Conservation (phyloP, 139 green algal species). For the Picochlorum sp. region DNA sequence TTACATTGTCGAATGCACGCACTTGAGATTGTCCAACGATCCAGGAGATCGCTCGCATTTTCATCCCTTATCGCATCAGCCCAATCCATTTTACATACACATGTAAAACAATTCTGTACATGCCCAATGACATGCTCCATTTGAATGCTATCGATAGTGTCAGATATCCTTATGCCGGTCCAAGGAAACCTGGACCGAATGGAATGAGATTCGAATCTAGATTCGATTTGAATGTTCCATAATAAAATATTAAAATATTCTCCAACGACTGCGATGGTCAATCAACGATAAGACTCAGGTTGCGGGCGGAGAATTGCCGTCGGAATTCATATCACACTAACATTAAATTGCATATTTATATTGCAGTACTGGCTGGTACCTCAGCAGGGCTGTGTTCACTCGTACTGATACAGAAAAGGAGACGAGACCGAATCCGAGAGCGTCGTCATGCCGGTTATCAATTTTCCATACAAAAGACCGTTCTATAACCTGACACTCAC, state of each 20-base stretch:
- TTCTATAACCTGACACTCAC: constrained; percentile 40
- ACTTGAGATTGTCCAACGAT: neutral
- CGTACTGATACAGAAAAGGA: neutral
- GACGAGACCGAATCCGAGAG: constrained; percentile 1
- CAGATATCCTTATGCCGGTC: too few species aligned
- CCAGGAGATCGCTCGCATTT: neutral
- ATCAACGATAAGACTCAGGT: too few species aligned
- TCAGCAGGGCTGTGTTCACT: neutral
- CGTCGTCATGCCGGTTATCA: constrained; percentile 5
- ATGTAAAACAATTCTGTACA: too few species aligned
- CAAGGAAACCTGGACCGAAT: too few species aligned
- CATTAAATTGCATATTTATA: neutral
- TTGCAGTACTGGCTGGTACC: neutral
- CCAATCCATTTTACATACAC: neutral
- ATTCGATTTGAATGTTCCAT: too few species aligned
- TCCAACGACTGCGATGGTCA: too few species aligned
- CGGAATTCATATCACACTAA: neutral
- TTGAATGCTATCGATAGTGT: too few species aligned
- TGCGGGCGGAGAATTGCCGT: neutral
- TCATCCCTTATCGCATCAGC: neutral
- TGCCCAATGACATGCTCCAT: too few species aligned
- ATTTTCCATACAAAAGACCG: constrained; percentile 40
- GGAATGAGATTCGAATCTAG: too few species aligned
- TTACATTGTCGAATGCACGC: neutral
- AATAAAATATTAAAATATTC: too few species aligned